Evolutionary conservation across 2,329 filamentous ascomycete species (phyloP).

Genomic region (Lachnum nothofagi): DNA sequence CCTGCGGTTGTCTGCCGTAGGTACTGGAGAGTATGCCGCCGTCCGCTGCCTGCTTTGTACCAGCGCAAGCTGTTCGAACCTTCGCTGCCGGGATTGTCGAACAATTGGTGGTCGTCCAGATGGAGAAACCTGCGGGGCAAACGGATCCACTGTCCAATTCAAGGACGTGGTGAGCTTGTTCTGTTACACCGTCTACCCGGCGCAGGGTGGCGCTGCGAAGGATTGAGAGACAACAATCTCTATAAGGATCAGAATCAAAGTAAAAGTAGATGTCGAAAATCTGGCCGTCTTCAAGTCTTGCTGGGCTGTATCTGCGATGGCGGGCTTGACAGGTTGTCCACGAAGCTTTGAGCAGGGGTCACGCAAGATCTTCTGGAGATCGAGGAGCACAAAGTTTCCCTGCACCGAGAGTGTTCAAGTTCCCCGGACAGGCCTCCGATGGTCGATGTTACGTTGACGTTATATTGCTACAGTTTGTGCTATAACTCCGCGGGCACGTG

Average conservation of each 20-base stretch:
- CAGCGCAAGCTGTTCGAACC: not conserved
- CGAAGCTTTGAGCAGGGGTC: not conserved
- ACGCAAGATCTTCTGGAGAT: not conserved
- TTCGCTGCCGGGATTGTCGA: slow-evolving; percentile 7
- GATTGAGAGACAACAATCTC: too few relatives aligned
- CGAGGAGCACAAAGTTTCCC: not conserved
- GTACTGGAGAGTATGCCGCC: not conserved
- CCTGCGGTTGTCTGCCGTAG: not conserved
- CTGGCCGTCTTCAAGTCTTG: not conserved
- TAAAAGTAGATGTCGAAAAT: not conserved
- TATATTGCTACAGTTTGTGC: too few relatives aligned
- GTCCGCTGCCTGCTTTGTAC: not conserved
- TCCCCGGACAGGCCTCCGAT: too few relatives aligned
- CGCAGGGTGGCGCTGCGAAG: too few relatives aligned
- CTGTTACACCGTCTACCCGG: too few relatives aligned
- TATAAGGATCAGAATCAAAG: not conserved
- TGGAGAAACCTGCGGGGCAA: slow-evolving; percentile 17
- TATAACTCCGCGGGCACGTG: too few relatives aligned
- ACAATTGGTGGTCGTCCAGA: slow-evolving; percentile 5
- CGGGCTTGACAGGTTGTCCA: too few relatives aligned
- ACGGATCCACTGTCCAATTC: slow-evolving; percentile 8
- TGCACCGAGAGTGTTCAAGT: not conserved
- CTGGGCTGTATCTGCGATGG: too few relatives aligned
- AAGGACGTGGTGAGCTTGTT: slow-evolving; percentile 3
- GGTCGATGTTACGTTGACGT: too few relatives aligned